Evolutionary conservation across 2,329 filamentous ascomycete genomes (phyloP).

Genomic region (Trichoderma hamatum): DNA sequence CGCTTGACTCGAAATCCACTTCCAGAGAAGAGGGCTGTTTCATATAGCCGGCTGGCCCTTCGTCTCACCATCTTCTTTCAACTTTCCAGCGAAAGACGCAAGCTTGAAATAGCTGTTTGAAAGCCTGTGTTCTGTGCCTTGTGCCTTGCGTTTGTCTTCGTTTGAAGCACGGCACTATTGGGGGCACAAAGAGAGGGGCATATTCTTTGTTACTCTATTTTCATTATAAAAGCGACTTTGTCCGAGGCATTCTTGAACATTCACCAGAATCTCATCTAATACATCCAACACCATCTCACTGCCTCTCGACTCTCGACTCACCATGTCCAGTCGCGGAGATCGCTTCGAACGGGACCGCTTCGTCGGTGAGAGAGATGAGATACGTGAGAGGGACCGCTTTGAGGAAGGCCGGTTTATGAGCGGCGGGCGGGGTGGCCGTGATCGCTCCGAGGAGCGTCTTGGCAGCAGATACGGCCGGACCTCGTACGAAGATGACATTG

Average conservation of each 20-base stretch:
- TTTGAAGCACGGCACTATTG: not conserved
- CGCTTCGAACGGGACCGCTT: constrained; percentile 51
- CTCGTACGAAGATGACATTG: constrained; percentile 27
- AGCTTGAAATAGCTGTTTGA: not conserved
- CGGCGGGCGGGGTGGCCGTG: constrained; percentile 44
- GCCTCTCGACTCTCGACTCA: not conserved
- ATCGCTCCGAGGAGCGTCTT: constrained; percentile 54
- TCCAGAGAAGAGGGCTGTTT: constrained; percentile 2
- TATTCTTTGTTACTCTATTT: not conserved
- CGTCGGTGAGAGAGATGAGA: constrained; percentile 29
- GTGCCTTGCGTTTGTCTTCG: not conserved
- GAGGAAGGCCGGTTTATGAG: constrained; percentile 55
- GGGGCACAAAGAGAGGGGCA: not conserved
- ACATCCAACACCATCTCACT: not conserved
- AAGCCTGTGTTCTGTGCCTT: not conserved
- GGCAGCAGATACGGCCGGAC: constrained; percentile 41
- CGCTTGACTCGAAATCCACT: constrained; percentile 12
- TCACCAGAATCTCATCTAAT: not conserved
- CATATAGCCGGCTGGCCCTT: constrained; percentile 11
- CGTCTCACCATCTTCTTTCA: constrained; percentile 17
- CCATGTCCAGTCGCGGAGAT: constrained; percentile 34
- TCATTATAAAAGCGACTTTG: not conserved
- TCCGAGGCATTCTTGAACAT: not conserved
- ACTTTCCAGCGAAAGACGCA: not conserved
- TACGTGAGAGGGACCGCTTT: constrained; percentile 51